These are phyloP conservation scores for Akanthomyces dipterigenus DNA, from an alignment of 2,329 filamentous ascomycete species.

Conservation along the genomic window DNA sequence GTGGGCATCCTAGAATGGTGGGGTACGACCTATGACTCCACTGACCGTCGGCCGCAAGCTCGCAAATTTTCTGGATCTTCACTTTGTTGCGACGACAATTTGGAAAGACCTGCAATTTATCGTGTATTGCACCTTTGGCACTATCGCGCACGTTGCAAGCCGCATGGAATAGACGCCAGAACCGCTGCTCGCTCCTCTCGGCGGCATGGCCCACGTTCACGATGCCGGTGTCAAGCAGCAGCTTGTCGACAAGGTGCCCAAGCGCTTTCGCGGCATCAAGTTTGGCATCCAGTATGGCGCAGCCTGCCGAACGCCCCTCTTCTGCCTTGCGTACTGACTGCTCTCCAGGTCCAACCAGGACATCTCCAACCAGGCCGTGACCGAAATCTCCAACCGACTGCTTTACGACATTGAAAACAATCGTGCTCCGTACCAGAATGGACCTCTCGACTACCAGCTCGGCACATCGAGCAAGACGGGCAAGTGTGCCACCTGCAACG, in stretches of 20 bases:
- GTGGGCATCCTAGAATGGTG: slow-evolving; percentile 4
- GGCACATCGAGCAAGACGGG: slow-evolving; percentile 81
- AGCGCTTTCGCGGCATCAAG: slow-evolving; percentile 87
- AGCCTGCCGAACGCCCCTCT: background rate
- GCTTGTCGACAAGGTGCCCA: slow-evolving; percentile 80
- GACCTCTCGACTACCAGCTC: slow-evolving; percentile 80
- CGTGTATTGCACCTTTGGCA: background rate
- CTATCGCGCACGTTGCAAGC: background rate
- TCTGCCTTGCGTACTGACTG: background rate
- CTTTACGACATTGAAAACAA: slow-evolving; percentile 85
- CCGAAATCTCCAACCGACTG: slow-evolving; percentile 89
- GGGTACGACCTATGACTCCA: slow-evolving; percentile 12
- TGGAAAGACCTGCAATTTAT: background rate
- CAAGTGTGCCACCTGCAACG: slow-evolving; percentile 75
- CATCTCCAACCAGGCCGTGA: slow-evolving; percentile 88
- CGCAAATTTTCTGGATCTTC: slow-evolving; percentile 9
- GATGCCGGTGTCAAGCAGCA: slow-evolving; percentile 64
- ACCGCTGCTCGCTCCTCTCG: slow-evolving; percentile 5
- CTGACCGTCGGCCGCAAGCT: background rate
- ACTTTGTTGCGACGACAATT: slow-evolving; percentile 3
- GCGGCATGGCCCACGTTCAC: slow-evolving; percentile 17
- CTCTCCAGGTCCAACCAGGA: slow-evolving; percentile 72
- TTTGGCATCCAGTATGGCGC: slow-evolving; percentile 69
- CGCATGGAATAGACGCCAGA: slow-evolving; percentile 6
- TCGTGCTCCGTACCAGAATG: slow-evolving; percentile 69